phyloP scores from a whole-genome alignment of 495 filamentous ascomycete species.

The Lasiosphaeria miniovina region DNA sequence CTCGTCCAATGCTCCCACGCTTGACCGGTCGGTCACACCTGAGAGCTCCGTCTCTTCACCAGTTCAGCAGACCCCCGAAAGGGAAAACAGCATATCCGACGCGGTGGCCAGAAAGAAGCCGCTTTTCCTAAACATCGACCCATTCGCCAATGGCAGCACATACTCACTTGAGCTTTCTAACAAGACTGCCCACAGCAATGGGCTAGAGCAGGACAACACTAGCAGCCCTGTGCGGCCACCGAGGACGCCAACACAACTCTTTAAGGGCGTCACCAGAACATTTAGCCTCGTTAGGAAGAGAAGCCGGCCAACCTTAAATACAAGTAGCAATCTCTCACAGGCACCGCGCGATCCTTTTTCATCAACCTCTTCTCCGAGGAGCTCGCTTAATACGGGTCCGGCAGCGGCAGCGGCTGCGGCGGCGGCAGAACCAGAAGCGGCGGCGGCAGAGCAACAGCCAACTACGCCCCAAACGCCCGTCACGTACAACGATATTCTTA shows the following conservation, averaged over 20 bases:
- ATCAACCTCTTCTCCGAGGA: background rate
- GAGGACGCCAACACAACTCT: conserved; percentile 38
- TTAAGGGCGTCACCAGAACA: conserved; percentile 44
- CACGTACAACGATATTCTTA: conserved; percentile 40
- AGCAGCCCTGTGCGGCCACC: conserved; percentile 23
- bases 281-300: conserved; percentile 46
- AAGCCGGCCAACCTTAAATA: conserved; percentile 41
- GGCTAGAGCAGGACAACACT: conserved; percentile 16
- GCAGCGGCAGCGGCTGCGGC: background rate
- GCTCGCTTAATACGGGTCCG: background rate
- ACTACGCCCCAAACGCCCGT: conserved; percentile 32
- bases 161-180: conserved; percentile 35
- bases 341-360: background rate
- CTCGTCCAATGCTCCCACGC: conserved; percentile 12
- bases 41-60: conserved; percentile 30
- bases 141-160: conserved; percentile 38
- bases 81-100: conserved; percentile 34
- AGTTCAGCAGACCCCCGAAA: conserved; percentile 19
- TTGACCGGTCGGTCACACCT: conserved; percentile 30
- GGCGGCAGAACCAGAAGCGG: conserved; percentile 18
- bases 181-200: conserved; percentile 14
- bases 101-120: conserved; percentile 36
- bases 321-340: conserved; percentile 1
- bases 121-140: conserved; percentile 47
- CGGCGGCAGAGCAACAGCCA: conserved; percentile 11